Base-by-base conservation (phyloP, 202 grass and related monocot genomes). In the Miscanthus sacchariflorus region DNA sequence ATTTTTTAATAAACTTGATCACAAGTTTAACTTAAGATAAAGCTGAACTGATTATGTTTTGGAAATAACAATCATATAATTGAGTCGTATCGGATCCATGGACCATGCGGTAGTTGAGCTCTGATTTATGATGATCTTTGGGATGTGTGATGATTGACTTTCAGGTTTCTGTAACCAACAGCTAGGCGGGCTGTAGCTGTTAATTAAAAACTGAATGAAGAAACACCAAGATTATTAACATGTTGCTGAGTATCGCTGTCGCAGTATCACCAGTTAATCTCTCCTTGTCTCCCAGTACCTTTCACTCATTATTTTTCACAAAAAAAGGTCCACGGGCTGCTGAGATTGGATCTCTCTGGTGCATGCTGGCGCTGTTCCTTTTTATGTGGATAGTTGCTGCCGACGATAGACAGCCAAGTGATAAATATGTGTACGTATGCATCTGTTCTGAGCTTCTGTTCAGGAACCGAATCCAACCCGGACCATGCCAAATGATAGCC, bases 361-460 rank as follows among this genome's bases (percentile, higher is more conserved):
- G 9, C 27, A 27, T 28, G 24, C 0, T 17, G 30, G 30, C 30
- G 30, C 30, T 35, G 18, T 43, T 49, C 52, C 52, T 39, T 66
- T 87, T 81, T 74, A 2, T 49, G 77, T 81, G 85, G 52, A 50
- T 12, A n/a, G 19, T 66, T 19, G 54, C 43, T 38, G 40, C 9
- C 77, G 12, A 24, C 25, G 5, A 61, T 12, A 17, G 21, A 33
- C 25, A 18, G 5, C 50, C 25, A 73, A 30, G 76, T 12, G 35
- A 45, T 21, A 25, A 2, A 15, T 21, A 13, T 50, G 13, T 49
- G 46, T 3, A 12, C 4, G 14, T 3, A 56, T 7, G 50, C 54
- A 56, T 56, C 52, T 19, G 52, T 7, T 19, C 1, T 52, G 14
- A 19, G 52, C 15, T 68, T 15, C 25, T 4, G 38, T 46, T 4